Evolutionary conservation across 495 filamentous ascomycete species (phyloP).

Genomic region (Clavariopsis aquatica): DNA sequence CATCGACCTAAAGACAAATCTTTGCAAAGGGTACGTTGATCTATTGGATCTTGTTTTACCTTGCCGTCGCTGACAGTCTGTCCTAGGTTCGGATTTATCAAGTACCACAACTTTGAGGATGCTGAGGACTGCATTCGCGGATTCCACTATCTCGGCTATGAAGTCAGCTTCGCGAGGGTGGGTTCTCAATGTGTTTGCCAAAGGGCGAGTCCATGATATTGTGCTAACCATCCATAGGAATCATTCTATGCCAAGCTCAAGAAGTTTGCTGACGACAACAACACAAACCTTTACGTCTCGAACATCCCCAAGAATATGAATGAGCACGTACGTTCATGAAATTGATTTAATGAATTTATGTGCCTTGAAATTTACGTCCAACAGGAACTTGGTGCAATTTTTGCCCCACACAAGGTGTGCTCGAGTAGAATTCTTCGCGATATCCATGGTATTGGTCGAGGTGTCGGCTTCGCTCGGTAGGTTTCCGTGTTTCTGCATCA

Average conservation of each 20-base stretch:
- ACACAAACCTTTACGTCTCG: conserved; percentile 95
- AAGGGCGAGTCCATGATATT: not conserved
- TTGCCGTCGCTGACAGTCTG: conserved; percentile 38
- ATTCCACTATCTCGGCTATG: conserved; percentile 91
- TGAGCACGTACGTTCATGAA: conserved; percentile 67
- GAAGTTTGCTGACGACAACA: conserved; percentile 77
- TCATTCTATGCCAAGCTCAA: conserved; percentile 96
- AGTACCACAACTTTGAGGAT: conserved; percentile 81
- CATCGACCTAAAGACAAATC: conserved; percentile 84
- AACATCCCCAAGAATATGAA: conserved; percentile 89
- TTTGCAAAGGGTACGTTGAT: conserved; percentile 84
- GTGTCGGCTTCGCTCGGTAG: conserved; percentile 95
- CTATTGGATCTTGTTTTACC: not conserved
- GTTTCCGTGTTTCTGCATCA: too few relatives aligned
- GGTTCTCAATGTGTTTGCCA: conserved; percentile 16
- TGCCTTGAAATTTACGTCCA: conserved; percentile 28
- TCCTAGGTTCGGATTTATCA: conserved; percentile 95
- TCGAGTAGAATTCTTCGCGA: conserved; percentile 94
- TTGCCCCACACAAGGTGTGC: conserved; percentile 77
- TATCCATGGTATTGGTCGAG: conserved; percentile 83
- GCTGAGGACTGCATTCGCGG: conserved; percentile 94
- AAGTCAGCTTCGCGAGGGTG: conserved; percentile 93
- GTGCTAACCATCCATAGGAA: conserved; percentile 58
- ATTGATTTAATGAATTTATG: not conserved
- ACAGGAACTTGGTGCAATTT: conserved; percentile 74